Evolutionary conservation across 768 basidiomycete genomes (phyloP), one percentile per base, ranked within the genome.

Genomic region (Rhizopogon vulgaris): DNA sequence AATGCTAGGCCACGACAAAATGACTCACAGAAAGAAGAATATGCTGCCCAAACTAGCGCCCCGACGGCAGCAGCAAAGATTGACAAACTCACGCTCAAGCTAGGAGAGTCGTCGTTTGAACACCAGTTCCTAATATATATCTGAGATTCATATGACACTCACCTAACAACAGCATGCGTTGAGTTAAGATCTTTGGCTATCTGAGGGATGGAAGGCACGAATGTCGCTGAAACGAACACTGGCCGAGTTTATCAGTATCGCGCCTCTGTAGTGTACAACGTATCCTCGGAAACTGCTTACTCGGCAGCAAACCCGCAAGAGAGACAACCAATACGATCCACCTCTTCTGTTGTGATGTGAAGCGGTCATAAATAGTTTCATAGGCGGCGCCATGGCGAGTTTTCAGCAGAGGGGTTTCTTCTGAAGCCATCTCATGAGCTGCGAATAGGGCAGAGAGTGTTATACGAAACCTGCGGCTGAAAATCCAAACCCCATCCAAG

Each of bases 181-280:
- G 84, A 73, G 11, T 77, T 50, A 7, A 89, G 61, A 52, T 89
- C 85, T 22, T 65, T 64, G 5, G 85, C 80, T 52, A 90, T 79
- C 45, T 83, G 74, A 0, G 85, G 84, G 46, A 88, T 83, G 0
- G 80, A 78, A 0, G 86, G 86, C 1, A 85, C 73, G 61, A 89
- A 87, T 0, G 81, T 78, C 0, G 80, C 83, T 6, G 79, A 73
- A 0, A 84, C 78, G 53, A 88, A 80, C 22, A 85, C 85, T 88
- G 34, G 55, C 17, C 14, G 27, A 43, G 2, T 30, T 30, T 12
- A 22, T 45, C 17, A 45, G 43, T 17, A 22, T 32, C 28, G 6
- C 28, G 28, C 3, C 28, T 28, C 28, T 28, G 43, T 5, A 18
- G 28, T 32, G 28, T 18, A 45, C 18, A 22, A 22, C 8, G 11